Evolutionary conservation across 2,329 filamentous ascomycete genomes (phyloP), one percentile per base, ranked within the genome.

Genomic region (Botrytis fragariae): DNA sequence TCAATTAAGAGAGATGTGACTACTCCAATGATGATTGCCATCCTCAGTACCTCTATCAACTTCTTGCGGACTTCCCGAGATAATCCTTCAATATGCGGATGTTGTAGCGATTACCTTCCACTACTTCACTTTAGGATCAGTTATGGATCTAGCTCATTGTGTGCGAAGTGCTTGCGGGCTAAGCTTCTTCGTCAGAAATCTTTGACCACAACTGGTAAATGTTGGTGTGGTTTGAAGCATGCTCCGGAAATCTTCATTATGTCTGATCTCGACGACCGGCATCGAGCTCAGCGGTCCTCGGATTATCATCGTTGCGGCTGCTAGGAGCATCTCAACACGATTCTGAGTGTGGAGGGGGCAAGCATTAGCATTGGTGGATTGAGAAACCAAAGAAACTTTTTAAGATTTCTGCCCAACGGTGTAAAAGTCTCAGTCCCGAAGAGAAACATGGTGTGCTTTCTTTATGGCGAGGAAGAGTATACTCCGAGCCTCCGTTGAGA

Each of bases 261-360:
- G 25, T 61, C 35, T 61, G 59, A 39, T 39, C 35, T 61, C 35
- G 22, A 39, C 22, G 35, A 9, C 6, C 35, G 35, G 6, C n/a
- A 61, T 61, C 32, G 32, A 39, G 22, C 35, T 1, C 6, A 61
- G 9, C 35, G 0, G 0, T 16, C 59, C 9, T 14, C 12, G 12
- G 6, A 7, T 8, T 14, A 25, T 25, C 2, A 14, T 2, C 16
- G 8, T 0, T 39, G 3, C 6, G 4, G 20, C 59, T 16, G 10
- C 16, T 39, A 25, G 32, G 32, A 39, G 59, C 22, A n/a, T 39
- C 3, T 16, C 22, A 39, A 37, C 12, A 39, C 6, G 22, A 8
- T 16, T 61, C 12, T 16, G 35, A 18, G 22, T n/a, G 59, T n/a
- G 59, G 32, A 39, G 35, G 59, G 6, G 2, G 25, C 12, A n/a